Conservation (phyloP, 768 basidiomycete genomes). For the Rickenella mellea region DNA sequence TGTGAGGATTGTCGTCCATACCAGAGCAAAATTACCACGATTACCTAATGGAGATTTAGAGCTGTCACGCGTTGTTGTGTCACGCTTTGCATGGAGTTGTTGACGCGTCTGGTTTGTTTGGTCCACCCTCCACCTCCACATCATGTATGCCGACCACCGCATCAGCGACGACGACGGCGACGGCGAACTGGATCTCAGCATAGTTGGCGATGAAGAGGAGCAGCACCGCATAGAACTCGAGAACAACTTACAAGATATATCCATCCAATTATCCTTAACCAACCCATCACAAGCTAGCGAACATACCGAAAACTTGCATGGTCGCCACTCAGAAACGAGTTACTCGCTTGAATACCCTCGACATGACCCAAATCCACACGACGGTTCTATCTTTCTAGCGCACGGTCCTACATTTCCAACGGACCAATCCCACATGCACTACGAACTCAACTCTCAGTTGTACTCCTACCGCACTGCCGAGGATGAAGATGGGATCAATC, state of each 20-base stretch:
- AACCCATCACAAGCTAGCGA: slow-evolving; percentile 2
- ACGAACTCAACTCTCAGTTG: slow-evolving; percentile 22
- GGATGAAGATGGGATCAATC: slow-evolving; percentile 58
- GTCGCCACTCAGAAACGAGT: background rate
- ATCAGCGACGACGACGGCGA: background rate
- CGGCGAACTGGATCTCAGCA: slow-evolving; percentile 35
- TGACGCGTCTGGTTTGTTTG: no score
- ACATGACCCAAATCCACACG: slow-evolving; percentile 51
- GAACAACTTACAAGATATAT: slow-evolving; percentile 65
- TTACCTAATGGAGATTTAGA: no score
- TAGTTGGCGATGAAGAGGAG: slow-evolving; percentile 67
- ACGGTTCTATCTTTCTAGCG: slow-evolving; percentile 47
- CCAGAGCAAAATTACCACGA: background rate
- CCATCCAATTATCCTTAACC: slow-evolving; percentile 56
- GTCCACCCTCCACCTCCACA: no score
- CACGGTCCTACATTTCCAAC: slow-evolving; percentile 38
- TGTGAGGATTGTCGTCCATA: slow-evolving; percentile 75
- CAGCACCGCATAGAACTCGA: slow-evolving; percentile 71
- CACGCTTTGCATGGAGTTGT: no score
- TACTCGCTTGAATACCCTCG: slow-evolving; percentile 57
- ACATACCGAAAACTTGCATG: slow-evolving; percentile 6
- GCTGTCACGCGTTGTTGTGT: no score
- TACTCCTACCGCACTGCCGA: slow-evolving; percentile 28
- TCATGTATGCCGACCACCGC: no score
- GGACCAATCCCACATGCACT: slow-evolving; percentile 42